Percentiles rank a stretch among this genome's conserved stretches.
These are phyloP conservation scores for Blastobotrys capitulatus DNA, from an alignment of 1,139 yeast species.

Conservation along the genomic window DNA sequence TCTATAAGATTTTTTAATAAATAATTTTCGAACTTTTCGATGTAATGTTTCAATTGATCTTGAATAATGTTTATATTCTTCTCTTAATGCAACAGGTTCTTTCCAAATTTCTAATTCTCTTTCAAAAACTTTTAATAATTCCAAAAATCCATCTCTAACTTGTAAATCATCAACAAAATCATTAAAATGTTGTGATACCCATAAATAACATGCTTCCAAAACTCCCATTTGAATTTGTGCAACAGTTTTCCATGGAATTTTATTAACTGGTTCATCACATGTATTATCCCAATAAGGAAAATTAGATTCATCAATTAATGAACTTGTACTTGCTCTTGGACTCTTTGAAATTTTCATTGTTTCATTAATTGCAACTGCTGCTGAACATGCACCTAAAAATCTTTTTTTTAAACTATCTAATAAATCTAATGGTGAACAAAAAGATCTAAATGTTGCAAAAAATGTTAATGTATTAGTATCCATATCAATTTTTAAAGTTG, in stretches of 20 bases:
- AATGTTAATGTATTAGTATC: slow-evolving; percentile 56
- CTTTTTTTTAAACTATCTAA: slow-evolving; percentile 47
- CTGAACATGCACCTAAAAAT: slow-evolving; percentile 54
- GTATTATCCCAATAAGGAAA: slow-evolving; percentile 42
- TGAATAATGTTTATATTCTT: slow-evolving; percentile 29
- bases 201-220: slow-evolving; percentile 65
- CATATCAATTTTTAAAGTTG: slow-evolving; percentile 49
- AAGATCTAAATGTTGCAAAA: slow-evolving; percentile 60
- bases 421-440: slow-evolving; percentile 49
- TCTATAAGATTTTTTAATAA: slow-evolving; percentile 73
- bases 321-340: neutral
- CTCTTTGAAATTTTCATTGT: neutral
- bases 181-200: slow-evolving; percentile 67
- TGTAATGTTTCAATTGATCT: slow-evolving; percentile 49
- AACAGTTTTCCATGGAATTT: slow-evolving; percentile 50
- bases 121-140: slow-evolving; percentile 63
- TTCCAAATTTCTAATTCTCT: slow-evolving; percentile 61
- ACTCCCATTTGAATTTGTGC: slow-evolving; percentile 77
- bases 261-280: slow-evolving; percentile 30
- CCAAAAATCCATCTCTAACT: slow-evolving; percentile 58
- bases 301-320: neutral
- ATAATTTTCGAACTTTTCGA: slow-evolving; percentile 63
- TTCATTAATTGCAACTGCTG: slow-evolving; percentile 46
- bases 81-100: slow-evolving; percentile 27
- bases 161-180: slow-evolving; percentile 68